These are phyloP conservation scores for Epichloe baconii DNA, from an alignment of 2,329 filamentous ascomycete species.

Conservation along the genomic window DNA sequence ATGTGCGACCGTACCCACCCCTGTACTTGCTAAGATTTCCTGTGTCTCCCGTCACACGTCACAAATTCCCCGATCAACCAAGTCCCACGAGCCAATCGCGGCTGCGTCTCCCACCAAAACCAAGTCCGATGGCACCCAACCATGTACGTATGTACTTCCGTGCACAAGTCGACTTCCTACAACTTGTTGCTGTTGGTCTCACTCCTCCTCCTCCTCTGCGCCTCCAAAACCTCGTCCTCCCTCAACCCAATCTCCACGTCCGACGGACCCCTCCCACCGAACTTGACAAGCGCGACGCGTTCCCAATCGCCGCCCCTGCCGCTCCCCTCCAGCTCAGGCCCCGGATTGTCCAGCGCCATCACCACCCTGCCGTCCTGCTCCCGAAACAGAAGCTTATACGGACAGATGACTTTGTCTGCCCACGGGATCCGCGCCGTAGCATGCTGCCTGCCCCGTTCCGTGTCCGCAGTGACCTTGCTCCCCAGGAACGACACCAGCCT, in stretches of 20 bases:
- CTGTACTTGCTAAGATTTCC: not conserved
- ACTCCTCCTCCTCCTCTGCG: conserved; percentile 26
- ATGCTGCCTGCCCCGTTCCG: conserved; percentile 25
- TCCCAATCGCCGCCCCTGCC: conserved; percentile 43
- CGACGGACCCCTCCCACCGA: conserved; percentile 35
- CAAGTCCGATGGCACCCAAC: not conserved
- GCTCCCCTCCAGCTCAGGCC: conserved; percentile 36
- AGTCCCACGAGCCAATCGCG: not conserved
- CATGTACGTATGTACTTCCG: not conserved
- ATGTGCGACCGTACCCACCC: too few relatives aligned
- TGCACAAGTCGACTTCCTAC: not conserved
- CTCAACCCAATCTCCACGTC: conserved; percentile 39
- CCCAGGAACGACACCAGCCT: conserved; percentile 41
- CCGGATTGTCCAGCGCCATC: conserved; percentile 44
- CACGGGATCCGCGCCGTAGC: conserved; percentile 36
- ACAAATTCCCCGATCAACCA: not conserved
- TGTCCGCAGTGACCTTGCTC: conserved; percentile 27
- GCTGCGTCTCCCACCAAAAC: not conserved
- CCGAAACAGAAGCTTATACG: conserved; percentile 32
- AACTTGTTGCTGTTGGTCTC: not conserved
- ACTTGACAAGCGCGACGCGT: conserved; percentile 44
- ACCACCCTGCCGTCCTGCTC: conserved; percentile 34
- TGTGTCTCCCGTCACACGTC: too few relatives aligned
- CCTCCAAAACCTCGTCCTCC: conserved; percentile 34
- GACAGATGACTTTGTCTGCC: conserved; percentile 50